Evolutionary conservation across 2,329 filamentous ascomycete species (phyloP).

Genomic region (Colletotrichum gloeosporioides): DNA sequence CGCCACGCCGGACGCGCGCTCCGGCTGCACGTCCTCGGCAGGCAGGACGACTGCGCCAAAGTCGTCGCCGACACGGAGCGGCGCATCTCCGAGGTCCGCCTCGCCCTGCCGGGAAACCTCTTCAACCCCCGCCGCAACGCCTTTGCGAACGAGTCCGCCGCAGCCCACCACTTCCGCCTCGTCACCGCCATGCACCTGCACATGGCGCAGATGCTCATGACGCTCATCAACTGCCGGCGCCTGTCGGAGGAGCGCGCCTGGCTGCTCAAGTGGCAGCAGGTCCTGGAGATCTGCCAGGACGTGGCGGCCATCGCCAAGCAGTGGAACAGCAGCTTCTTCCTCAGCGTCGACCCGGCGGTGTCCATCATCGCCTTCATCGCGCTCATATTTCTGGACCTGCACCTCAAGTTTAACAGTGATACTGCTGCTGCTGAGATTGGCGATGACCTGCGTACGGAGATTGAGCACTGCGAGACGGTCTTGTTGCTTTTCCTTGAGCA

Average conservation of each 20-base stretch:
- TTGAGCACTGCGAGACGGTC: constrained; percentile 11
- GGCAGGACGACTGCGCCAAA: neutral
- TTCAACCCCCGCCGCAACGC: constrained; percentile 18
- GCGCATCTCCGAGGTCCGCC: neutral
- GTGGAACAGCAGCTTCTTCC: neutral
- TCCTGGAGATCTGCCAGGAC: constrained; percentile 18
- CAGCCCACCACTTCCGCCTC: constrained; percentile 12
- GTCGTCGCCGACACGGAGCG: neutral
- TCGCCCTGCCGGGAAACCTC: neutral
- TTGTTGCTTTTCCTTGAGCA: constrained; percentile 17
- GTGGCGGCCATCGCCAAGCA: constrained; percentile 2
- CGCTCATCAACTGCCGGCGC: constrained; percentile 1
- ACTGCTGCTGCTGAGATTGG: neutral
- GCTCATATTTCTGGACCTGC: neutral
- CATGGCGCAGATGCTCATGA: constrained; percentile 18
- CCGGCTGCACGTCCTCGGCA: neutral
- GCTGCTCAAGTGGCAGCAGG: constrained; percentile 20
- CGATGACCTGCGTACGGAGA: neutral
- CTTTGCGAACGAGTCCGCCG: constrained; percentile 5
- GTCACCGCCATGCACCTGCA: constrained; percentile 19
- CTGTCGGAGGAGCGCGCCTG: constrained; percentile 2
- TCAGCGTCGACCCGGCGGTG: neutral
- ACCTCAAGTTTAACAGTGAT: neutral
- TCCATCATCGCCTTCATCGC: neutral
- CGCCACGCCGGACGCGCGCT: neutral